Percentiles rank a stretch among this genome's conserved stretches.
Conservation (phyloP, 805 yeast species). For the Wickerhamomyces silvicola region DNA sequence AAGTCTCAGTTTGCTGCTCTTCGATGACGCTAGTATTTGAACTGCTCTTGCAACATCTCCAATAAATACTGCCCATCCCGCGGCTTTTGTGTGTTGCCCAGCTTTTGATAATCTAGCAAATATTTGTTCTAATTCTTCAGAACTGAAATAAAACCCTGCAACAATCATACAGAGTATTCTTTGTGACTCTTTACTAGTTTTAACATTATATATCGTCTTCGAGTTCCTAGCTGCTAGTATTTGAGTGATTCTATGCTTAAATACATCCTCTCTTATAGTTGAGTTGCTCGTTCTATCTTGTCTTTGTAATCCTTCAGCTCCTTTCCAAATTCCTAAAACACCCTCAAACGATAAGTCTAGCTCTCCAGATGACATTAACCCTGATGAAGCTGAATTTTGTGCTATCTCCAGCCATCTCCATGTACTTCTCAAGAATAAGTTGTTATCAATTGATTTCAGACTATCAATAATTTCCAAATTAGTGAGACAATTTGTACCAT, state of each 20-base stretch:
- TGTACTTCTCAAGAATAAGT: slow-evolving; percentile 59
- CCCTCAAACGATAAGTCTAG: slow-evolving; percentile 86
- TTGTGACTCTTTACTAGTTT: slow-evolving; percentile 52
- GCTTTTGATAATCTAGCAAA: slow-evolving; percentile 46
- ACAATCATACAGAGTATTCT: slow-evolving; percentile 75
- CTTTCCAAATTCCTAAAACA: slow-evolving; percentile 85
- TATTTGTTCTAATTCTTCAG: slow-evolving; percentile 66
- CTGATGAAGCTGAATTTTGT: slow-evolving; percentile 52
- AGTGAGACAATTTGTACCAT: slow-evolving; percentile 58
- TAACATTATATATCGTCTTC: slow-evolving; percentile 23
- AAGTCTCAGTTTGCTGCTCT: slow-evolving; percentile 60
- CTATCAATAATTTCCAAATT: slow-evolving; percentile 57
- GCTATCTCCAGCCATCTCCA: slow-evolving; percentile 91
- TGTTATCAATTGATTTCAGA: slow-evolving; percentile 43
- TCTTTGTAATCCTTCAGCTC: slow-evolving; percentile 44
- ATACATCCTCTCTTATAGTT: slow-evolving; percentile 12
- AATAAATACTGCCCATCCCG: slow-evolving; percentile 95
- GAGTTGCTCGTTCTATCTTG: slow-evolving; percentile 39
- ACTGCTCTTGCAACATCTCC: slow-evolving; percentile 82
- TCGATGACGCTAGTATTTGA: slow-evolving; percentile 67
- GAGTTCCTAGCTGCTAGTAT: slow-evolving; percentile 25
- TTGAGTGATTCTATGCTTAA: slow-evolving; percentile 25
- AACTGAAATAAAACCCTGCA: slow-evolving; percentile 86
- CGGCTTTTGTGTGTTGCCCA: slow-evolving; percentile 80
- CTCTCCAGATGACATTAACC: slow-evolving; percentile 60